Base-by-base conservation (phyloP, 331 rosid species). In the Acacia concinna region DNA sequence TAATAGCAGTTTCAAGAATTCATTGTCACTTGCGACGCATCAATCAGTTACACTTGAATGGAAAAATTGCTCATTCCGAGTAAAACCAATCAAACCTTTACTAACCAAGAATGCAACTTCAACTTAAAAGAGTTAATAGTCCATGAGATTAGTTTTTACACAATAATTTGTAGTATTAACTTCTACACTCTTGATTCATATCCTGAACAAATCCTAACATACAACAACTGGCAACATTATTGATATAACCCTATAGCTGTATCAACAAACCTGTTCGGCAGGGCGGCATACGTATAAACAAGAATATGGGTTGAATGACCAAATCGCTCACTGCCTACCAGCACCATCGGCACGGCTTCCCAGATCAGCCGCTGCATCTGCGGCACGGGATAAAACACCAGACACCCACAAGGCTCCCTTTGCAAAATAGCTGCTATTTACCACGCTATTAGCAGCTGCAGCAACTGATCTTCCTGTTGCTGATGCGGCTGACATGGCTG, bases 401-500 rank as follows among this genome's bases (percentile, higher is more conserved):
- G 96, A 91, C 72, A 91, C 57, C 97, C 96, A 91, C 78, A 91
- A 83, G 80, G 98, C 97, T 68, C 97, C 98, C 84, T 78, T 84
- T 0, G 97, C 86, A 75, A 96, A 91, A 88, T 93, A 96, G 90
- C 92, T 85, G 74, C 92, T 96, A 62, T 81, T 93, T 23, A 83
- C 91, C 69, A 88, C 83, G 4, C 86, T 37, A 68, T 57, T 86
- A 9, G 98, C 95, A 25, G 97, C 98, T 1, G 89, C 85, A 4
- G 94, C 82, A 4, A 93, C 95, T 17, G 94, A 88, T 83, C 85
- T 88, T 85, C 98, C 97, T 0, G 98, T 89, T 38, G 90, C 92
- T 3, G 91, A 83, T 71, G 90, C 86, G 0, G 99, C 97, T 2
- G 81, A 87, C 79, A 20, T 91, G 85, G 98, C 89, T 68, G 78